Evolutionary conservation across 495 filamentous ascomycete species (phyloP).

Genomic region (Penicillium tannophilum): DNA sequence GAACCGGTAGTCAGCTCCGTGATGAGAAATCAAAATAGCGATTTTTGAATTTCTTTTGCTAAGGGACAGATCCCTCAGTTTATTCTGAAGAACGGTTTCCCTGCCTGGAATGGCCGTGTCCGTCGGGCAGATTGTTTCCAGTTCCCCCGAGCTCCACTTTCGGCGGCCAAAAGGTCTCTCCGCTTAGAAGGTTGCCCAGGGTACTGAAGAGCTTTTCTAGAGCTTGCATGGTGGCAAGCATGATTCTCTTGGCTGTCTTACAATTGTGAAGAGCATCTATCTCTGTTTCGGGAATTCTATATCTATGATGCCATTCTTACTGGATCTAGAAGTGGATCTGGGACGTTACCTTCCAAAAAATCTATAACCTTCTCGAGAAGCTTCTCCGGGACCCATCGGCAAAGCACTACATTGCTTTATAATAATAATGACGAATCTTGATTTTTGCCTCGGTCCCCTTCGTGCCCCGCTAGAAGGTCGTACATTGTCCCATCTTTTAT

Average conservation of each 20-base stretch:
- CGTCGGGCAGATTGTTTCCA: slow-evolving; percentile 25
- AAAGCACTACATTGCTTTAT: slow-evolving; percentile 27
- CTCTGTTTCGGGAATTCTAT: not conserved
- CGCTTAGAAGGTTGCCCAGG: not conserved
- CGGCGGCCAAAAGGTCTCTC: slow-evolving; percentile 3
- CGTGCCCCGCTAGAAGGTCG: slow-evolving; percentile 22
- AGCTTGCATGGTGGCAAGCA: not conserved
- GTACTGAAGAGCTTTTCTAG: not conserved
- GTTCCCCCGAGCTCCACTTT: slow-evolving; percentile 29
- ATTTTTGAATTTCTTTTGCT: not conserved
- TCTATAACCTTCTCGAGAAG: slow-evolving; percentile 33
- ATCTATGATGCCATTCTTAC: too few species aligned
- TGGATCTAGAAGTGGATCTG: slow-evolving; percentile 14
- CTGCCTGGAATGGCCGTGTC: slow-evolving; percentile 31
- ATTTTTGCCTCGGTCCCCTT: slow-evolving; percentile 22
- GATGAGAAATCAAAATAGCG: slow-evolving; percentile 20
- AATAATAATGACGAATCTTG: slow-evolving; percentile 11
- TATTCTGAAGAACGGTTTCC: slow-evolving; percentile 21
- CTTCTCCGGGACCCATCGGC: slow-evolving; percentile 29
- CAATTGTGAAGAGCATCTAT: not conserved
- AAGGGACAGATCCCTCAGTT: not conserved
- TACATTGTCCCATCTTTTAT: slow-evolving; percentile 11
- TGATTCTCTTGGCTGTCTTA: not conserved
- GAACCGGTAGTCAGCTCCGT: slow-evolving; percentile 21
- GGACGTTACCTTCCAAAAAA: slow-evolving; percentile 4